Conservation (phyloP, 768 basidiomycete species). For the Leucosporidium scottii region DNA sequence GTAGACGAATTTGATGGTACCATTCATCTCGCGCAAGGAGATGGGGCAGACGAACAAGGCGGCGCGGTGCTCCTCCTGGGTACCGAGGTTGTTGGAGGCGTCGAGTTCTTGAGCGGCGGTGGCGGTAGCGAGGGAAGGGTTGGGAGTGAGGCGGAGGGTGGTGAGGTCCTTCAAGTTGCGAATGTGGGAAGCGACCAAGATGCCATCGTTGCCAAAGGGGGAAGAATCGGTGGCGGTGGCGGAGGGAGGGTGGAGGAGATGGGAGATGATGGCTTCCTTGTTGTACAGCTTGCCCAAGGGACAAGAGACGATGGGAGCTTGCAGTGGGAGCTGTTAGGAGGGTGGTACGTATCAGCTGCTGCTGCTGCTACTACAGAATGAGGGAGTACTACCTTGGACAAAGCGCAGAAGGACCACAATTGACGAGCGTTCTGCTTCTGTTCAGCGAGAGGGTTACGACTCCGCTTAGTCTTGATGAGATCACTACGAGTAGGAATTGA, state of each 20-base stretch:
- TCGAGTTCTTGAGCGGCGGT: conserved; percentile 41
- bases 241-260: conserved; percentile 67
- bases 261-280: conserved; percentile 88
- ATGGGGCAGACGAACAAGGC: conserved; percentile 84
- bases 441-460: conserved; percentile 74
- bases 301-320: conserved; percentile 84
- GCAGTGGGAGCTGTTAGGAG: conserved; percentile 67
- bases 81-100: conserved; percentile 40
- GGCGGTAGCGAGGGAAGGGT: conserved; percentile 50
- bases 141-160: conserved; percentile 69
- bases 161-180: conserved; percentile 86
- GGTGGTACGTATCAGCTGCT: not conserved
- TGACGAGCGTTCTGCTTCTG: conserved; percentile 61
- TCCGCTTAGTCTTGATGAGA: conserved; percentile 43
- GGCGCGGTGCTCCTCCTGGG: conserved; percentile 43
- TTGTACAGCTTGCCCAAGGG: conserved; percentile 91
- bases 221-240: conserved; percentile 47
- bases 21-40: conserved; percentile 91
- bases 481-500: conserved; percentile 45
- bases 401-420: conserved; percentile 86
- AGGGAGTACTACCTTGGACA: conserved; percentile 67
- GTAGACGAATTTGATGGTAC: conserved; percentile 77
- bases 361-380: not conserved
- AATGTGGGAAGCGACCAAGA: conserved; percentile 85
- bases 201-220: conserved; percentile 55